Percentiles rank a stretch among this genome's conserved stretches.
Conservation (phyloP, 2,329 filamentous ascomycete species). For the Penicillium sp. region DNA sequence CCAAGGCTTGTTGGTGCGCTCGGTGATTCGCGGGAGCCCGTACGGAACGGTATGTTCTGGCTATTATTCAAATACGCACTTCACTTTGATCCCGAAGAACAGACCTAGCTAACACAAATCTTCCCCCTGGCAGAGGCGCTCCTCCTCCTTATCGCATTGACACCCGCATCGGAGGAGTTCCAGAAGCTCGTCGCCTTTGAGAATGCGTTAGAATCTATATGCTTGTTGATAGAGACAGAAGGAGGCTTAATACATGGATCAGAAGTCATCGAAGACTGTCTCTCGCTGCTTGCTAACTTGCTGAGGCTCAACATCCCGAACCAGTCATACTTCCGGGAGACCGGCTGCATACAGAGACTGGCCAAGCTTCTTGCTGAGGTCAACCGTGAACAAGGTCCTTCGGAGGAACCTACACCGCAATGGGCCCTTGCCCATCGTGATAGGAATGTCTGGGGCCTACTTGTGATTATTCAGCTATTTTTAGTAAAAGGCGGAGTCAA, state of each 20-base stretch:
- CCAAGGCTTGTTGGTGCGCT: conserved; percentile 82
- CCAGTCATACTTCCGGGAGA: conserved; percentile 91
- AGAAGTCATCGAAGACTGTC: conserved; percentile 87
- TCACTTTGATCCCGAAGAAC: not conserved
- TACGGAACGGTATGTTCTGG: conserved; percentile 68
- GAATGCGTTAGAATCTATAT: conserved; percentile 86
- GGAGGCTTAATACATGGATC: conserved; percentile 82
- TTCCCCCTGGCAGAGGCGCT: conserved; percentile 66
- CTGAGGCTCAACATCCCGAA: conserved; percentile 87
- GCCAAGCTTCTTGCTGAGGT: conserved; percentile 69
- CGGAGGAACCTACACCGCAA: conserved; percentile 66
- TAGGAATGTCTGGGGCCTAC: conserved; percentile 88
- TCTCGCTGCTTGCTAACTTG: conserved; percentile 88
- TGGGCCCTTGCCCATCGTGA: conserved; percentile 81
- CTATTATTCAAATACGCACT: not conserved
- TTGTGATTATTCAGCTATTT: conserved; percentile 86
- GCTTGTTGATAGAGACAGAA: conserved; percentile 79
- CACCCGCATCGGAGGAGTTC: conserved; percentile 82
- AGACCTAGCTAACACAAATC: conserved; percentile 21
- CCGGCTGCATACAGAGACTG: conserved; percentile 77
- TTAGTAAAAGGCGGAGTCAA: conserved; percentile 78
- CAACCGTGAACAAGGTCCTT: conserved; percentile 58
- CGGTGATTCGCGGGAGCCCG: conserved; percentile 82
- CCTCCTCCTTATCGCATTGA: conserved; percentile 84
- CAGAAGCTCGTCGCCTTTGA: conserved; percentile 97